Evolutionary conservation across 768 basidiomycete genomes (phyloP).

Genomic region (Kwoniella heveanensis): DNA sequence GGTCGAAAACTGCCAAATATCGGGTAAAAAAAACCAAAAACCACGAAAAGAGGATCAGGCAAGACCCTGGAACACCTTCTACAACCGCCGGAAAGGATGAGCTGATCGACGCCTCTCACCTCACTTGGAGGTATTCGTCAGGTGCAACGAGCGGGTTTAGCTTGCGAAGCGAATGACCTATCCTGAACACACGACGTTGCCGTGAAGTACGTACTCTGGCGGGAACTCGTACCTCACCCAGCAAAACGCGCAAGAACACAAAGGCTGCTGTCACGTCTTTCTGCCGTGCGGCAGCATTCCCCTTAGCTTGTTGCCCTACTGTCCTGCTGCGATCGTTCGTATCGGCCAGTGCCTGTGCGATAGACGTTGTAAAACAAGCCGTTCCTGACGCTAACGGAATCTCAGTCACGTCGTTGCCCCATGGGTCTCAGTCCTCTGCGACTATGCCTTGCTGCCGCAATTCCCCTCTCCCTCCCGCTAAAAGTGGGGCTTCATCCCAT

Average conservation of each 20-base stretch:
- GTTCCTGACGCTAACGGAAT: neutral
- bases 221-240: neutral
- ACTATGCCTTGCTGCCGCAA: neutral
- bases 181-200: neutral
- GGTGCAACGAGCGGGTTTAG: no score
- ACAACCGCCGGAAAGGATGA: conserved; percentile 11
- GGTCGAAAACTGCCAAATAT: neutral
- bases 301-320: no score
- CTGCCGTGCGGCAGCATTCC: neutral
- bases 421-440: conserved; percentile 13
- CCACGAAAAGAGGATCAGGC: neutral
- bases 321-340: no score
- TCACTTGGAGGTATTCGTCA: neutral
- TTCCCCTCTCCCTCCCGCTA: neutral
- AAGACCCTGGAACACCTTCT: conserved; percentile 2
- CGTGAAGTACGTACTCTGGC: neutral
- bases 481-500: neutral
- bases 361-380: neutral
- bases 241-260: no score
- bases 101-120: conserved; percentile 20
- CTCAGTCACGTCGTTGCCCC: conserved; percentile 9
- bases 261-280: neutral
- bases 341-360: neutral
- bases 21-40: conserved; percentile 3
- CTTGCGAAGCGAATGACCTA: no score